phyloP scores from a whole-genome alignment of 2,329 filamentous ascomycete species.

The Graphiopsis chlorocephala region DNA sequence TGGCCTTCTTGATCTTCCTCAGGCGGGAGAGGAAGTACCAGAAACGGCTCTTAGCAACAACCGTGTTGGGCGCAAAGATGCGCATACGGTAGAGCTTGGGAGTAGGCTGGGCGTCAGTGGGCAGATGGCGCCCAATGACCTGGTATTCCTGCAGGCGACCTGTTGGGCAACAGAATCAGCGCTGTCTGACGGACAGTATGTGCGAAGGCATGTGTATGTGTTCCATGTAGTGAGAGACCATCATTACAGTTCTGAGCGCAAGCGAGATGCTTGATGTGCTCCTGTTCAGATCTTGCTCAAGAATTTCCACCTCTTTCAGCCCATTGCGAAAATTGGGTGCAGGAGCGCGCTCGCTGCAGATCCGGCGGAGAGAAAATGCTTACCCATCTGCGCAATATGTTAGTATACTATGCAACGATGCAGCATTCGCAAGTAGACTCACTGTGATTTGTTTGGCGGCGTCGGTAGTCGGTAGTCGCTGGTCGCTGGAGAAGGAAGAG shows the following conservation, averaged over 20 bases:
- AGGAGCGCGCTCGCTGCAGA: constrained; percentile 18
- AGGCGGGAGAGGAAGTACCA: constrained; percentile 99
- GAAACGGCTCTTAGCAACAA: constrained; percentile 99
- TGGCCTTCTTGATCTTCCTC: constrained; percentile 99
- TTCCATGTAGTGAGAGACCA: constrained; percentile 8
- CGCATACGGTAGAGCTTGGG: constrained; percentile 99
- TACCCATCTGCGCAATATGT: constrained; percentile 58
- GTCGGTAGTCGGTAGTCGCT: constrained; percentile 12
- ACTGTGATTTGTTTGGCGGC: constrained; percentile 25
- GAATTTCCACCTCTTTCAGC: constrained; percentile 28
- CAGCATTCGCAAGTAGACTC: constrained; percentile 18
- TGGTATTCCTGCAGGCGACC: constrained; percentile 99
- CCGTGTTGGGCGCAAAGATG: constrained; percentile 97
- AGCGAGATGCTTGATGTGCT: background rate
- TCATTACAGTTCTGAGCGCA: constrained; percentile 4
- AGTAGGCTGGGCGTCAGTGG: constrained; percentile 92
- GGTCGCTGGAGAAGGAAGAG: constrained; percentile 20
- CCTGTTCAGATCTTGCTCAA: constrained; percentile 14
- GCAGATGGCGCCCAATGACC: constrained; percentile 99
- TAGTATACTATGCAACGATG: constrained; percentile 23
- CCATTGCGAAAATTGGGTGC: constrained; percentile 21
- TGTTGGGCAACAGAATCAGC: constrained; percentile 48
- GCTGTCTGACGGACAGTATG: constrained; percentile 32
- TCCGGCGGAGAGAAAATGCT: constrained; percentile 37
- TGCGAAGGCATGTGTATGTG: constrained; percentile 9